Evolutionary conservation across 2,329 filamentous ascomycete species (phyloP).

Genomic region (Xylaria hypoxylon): DNA sequence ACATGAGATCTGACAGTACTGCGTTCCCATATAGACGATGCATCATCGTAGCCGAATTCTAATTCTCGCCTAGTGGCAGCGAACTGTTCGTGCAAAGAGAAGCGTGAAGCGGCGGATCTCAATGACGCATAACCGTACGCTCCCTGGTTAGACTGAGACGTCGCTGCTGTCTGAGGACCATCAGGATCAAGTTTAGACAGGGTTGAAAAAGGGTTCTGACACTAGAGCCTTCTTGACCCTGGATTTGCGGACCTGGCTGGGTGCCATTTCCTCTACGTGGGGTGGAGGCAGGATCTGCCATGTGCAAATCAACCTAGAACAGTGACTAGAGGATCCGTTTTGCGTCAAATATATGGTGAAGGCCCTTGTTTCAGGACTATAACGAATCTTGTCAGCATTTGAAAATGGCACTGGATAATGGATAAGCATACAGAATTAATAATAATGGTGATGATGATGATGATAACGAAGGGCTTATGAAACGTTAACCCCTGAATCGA

Average conservation of each 20-base stretch:
- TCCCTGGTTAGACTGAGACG: neutral
- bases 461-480: neutral
- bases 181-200: neutral
- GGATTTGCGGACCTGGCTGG: neutral
- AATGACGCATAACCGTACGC: neutral
- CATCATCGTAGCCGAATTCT: conserved; percentile 62
- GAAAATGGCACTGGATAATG: neutral
- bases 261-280: neutral
- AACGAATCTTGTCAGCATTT: neutral
- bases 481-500: neutral
- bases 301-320: neutral
- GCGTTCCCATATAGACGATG: conserved; percentile 57
- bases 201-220: neutral
- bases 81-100: conserved; percentile 62
- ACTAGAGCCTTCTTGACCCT: neutral
- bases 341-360: neutral
- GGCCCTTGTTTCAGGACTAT: neutral
- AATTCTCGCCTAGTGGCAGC: conserved; percentile 60
- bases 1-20: conserved; percentile 34
- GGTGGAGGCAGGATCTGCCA: neutral
- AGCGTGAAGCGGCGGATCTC: conserved; percentile 54
- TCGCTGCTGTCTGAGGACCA: neutral
- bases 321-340: neutral
- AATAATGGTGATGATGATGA: neutral
- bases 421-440: neutral